Percentiles rank a stretch among this genome's conserved stretches.
These are phyloP conservation scores for Jimgerdemannia flammicorona DNA, from an alignment of 192 early-diverging fungal genomes.

Conservation along the genomic window DNA sequence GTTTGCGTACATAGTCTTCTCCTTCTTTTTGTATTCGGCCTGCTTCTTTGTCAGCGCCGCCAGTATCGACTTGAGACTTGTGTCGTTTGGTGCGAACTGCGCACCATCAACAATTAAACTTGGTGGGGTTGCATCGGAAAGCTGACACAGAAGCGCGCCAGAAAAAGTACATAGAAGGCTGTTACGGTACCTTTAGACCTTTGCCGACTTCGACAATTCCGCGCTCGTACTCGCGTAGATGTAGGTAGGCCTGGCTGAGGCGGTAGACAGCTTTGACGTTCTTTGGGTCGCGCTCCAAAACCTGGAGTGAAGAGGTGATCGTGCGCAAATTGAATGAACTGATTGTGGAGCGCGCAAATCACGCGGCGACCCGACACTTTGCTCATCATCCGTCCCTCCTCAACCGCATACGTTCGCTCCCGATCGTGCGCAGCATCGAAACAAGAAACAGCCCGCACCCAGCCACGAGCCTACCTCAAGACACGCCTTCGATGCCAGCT, in stretches of 20 bases:
- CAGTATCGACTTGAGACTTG: neutral
- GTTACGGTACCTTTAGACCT: constrained; percentile 13
- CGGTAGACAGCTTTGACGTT: constrained; percentile 40
- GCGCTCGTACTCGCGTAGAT: constrained; percentile 34
- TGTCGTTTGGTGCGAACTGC: neutral
- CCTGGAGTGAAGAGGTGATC: neutral
- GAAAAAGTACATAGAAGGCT: too few species aligned
- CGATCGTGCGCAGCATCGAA: too few species aligned
- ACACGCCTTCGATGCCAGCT: constrained; percentile 25
- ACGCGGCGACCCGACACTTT: too few species aligned
- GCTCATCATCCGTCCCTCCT: too few species aligned
- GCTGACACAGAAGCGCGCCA: too few species aligned
- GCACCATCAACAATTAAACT: neutral
- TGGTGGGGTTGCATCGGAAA: too few species aligned
- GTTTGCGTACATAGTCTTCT: neutral
- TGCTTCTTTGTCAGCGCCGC: neutral
- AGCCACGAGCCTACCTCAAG: neutral
- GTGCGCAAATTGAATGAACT: neutral
- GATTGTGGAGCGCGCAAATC: neutral
- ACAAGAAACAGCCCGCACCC: too few species aligned
- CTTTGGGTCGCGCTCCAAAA: constrained; percentile 21
- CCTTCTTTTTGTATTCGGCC: neutral
- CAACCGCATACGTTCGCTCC: too few species aligned
- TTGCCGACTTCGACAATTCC: constrained; percentile 16
- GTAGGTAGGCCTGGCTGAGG: constrained; percentile 37